phyloP scores from a whole-genome alignment of 176 grass and related monocot species.

The Triticum monococcum region DNA sequence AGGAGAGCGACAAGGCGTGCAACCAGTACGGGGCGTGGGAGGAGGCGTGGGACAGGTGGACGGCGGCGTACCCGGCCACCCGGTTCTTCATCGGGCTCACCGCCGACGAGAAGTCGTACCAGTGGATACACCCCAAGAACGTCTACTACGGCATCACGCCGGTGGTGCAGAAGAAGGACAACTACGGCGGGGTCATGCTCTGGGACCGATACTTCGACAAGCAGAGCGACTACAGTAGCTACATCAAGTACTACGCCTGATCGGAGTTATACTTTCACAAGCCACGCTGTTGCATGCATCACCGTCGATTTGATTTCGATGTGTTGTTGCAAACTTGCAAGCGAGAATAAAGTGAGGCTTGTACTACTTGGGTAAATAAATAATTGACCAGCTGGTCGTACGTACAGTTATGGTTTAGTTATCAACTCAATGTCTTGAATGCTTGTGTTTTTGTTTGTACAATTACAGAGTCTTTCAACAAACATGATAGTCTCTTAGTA shows the following conservation, averaged over 20 bases:
- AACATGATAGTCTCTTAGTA: no score
- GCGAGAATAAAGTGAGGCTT: no score
- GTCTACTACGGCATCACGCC: neutral
- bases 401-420: no score
- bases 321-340: no score
- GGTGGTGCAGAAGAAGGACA: neutral
- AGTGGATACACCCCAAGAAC: neutral
- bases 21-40: neutral
- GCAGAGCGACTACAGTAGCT: neutral
- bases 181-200: neutral
- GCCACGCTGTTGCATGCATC: no score
- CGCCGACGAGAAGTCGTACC: neutral
- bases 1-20: neutral
- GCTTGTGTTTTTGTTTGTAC: no score
- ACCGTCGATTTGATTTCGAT: no score
- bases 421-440: no score
- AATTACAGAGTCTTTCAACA: no score
- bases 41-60: constrained; percentile 8
- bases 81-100: neutral
- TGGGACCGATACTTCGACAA: constrained; percentile 11
- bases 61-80: constrained; percentile 20
- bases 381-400: no score
- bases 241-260: neutral
- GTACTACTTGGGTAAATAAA: no score
- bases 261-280: no score